Base-by-base conservation (phyloP, 2,329 filamentous ascomycete genomes). In the Celoporthe dispersa region DNA sequence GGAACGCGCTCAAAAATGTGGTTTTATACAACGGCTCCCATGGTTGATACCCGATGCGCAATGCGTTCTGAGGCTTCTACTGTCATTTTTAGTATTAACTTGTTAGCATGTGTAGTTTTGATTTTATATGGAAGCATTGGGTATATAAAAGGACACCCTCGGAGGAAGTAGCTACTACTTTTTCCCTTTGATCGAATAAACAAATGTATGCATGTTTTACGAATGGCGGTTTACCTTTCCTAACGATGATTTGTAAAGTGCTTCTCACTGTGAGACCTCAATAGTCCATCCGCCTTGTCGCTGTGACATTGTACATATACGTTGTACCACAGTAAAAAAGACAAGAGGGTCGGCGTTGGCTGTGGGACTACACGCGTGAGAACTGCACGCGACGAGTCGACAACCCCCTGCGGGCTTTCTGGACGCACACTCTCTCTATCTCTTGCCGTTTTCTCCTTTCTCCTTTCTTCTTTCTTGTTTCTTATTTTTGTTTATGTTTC, bases 11-110 rank as follows among this genome's bases (percentile, higher is more conserved):
- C 41, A 63, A 77, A 71, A 66, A 57, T 60, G 55, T 60, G 62
- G 19, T 65, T 37, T 70, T 72, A 51, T 48, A 64, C 51, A 60
- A 57, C 60, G 53, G 68, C 35, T 68, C 66, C 64, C 51, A 72
- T 66, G 68, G 70, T 70, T 72, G 70, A 72, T 72, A 72, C 70
- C 70, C 70, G 70, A 60, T 60, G 68, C 68, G 65, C 64, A 31
- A 65, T 71, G 63, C 57, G 57, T 68, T 64, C 41, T 66, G 66
- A 61, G 44, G 69, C 66, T 62, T 65, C 48, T 68, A 39, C 51
- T 68, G 33, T 65, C 39, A 55, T 25, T 35, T 12, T 25, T 37
- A 12, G 39, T 28, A 16, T 44, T 39, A 7, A 8, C 19, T n/a
- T 22, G 8, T n/a, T 9, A 48, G 19, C 35, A 37, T 35, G n/a